phyloP scores from a whole-genome alignment of 257 asterid genomes.

The Euphrasia confusa region DNA sequence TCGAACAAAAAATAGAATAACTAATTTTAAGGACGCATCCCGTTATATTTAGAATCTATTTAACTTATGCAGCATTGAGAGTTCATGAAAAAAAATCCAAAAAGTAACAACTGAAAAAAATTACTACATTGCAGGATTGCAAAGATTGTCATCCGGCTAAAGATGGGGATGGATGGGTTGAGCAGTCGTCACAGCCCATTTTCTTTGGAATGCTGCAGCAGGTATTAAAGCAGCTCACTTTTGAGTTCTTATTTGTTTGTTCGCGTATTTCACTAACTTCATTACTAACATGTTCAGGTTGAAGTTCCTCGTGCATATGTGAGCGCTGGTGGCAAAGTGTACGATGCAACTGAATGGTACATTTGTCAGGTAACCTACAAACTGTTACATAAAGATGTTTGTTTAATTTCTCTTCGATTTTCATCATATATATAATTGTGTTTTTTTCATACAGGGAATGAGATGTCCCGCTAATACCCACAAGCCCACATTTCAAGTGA shows the following conservation, averaged over 20 bases:
- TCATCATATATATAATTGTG: not conserved
- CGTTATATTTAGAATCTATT: not conserved
- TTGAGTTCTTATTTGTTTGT: not conserved
- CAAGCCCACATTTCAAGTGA: constrained; percentile 89
- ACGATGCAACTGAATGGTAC: constrained; percentile 89
- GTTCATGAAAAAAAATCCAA: not conserved
- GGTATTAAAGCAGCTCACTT: not conserved
- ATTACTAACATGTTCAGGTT: constrained; percentile 45
- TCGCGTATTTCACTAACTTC: not conserved
- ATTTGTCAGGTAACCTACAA: constrained; percentile 69
- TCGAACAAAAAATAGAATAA: not conserved
- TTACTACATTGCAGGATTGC: constrained; percentile 60
- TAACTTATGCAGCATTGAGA: not conserved
- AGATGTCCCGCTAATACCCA: constrained; percentile 78
- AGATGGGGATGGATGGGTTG: constrained; percentile 99
- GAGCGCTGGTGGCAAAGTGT: constrained; percentile 84
- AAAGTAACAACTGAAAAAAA: not conserved
- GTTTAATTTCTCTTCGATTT: not conserved
- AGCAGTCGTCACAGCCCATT: constrained; percentile 79
- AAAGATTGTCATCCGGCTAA: constrained; percentile 87
- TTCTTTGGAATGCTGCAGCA: constrained; percentile 59
- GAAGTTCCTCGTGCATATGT: constrained; percentile 78
- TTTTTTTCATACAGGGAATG: constrained; percentile 55
- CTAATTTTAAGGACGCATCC: not conserved
- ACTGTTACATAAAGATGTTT: too few relatives aligned